phyloP scores from a whole-genome alignment of 805 yeast genomes.

The Metschnikowia lunata region DNA sequence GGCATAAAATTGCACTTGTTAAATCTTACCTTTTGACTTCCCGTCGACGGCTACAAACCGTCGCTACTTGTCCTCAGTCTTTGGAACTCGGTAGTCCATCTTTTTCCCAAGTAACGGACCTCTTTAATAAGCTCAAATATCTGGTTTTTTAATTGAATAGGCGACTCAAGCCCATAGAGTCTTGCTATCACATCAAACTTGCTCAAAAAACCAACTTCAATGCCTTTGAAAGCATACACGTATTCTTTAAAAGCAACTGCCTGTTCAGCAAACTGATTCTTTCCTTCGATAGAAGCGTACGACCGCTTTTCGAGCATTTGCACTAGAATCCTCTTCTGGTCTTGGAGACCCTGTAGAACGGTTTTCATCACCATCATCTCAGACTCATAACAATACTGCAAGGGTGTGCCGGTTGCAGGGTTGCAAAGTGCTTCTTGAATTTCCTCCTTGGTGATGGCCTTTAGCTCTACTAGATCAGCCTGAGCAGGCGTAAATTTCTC shows the following conservation, averaged over 20 bases:
- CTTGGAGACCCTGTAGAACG: slow-evolving; percentile 1
- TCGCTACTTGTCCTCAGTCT: no score
- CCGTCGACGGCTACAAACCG: no score
- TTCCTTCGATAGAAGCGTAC: neutral
- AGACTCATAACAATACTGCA: slow-evolving; percentile 1
- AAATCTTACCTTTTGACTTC: no score
- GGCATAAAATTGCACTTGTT: no score
- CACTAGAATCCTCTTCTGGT: neutral
- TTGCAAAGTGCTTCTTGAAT: slow-evolving; percentile 2
- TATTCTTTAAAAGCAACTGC: neutral
- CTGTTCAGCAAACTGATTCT: neutral
- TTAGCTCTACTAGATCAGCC: neutral
- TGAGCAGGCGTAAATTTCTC: no score
- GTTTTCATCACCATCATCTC: slow-evolving; percentile 5
- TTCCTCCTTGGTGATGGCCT: neutral
- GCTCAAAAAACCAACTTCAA: neutral
- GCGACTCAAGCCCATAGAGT: neutral
- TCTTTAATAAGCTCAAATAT: neutral
- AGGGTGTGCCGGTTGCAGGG: neutral
- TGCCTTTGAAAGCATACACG: neutral
- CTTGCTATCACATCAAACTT: neutral
- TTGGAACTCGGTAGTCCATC: neutral
- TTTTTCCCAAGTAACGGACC: neutral
- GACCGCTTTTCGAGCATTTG: neutral
- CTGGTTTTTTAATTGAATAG: neutral